Base-by-base conservation (phyloP, 306 rosid genomes). In the Fragaria ananassa region DNA sequence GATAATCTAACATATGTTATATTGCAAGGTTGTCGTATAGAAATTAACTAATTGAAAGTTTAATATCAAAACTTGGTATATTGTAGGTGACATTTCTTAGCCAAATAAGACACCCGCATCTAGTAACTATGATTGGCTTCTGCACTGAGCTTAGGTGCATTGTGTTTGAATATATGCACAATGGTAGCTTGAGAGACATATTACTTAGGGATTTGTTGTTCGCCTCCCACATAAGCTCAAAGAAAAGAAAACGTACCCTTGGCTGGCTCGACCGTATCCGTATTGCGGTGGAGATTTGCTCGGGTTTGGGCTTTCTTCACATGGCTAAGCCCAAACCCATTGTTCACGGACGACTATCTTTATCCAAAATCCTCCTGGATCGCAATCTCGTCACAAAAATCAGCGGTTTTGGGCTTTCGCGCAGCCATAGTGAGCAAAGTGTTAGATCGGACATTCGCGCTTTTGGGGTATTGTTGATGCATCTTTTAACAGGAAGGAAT, bases 151-250 rank as follows among this genome's bases (percentile, higher is more conserved):
- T 88, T 14, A 89, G 87, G 71, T 87, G 88, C 84, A 44, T 94
- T 65, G 84, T 94, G 68, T 78, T 87, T 53, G 97, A 91, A 53
- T 91, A 90, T 84, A 87, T 94, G 98, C 85, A 90, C 70, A 86
- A 88, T 45, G 98, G 97, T 8, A 90, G 91, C 85, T 78, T 94
- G 51, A 82, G 81, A 44, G 97, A 94, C 82, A 35, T 81, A 10
- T 76, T 81, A 65, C 47, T 81, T 34, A 76, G 84, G 53, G 84
- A 81, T 51, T 77, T 84, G 67, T 39, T 94, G 8, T 83, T 81
- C 75, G 81, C 83, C 47, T 74, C 87, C 56, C 75, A 74, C 50
- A 72, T 50, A 76, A 76, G 65, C 61, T 78, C 84, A 2, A 77
- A 80, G 79, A 87, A 79, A 76, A 83, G 80, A 79, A 87, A 77